Evolutionary conservation across 768 basidiomycete species (phyloP).

Genomic region (Tylopilus plumbeoviolaceoides): DNA sequence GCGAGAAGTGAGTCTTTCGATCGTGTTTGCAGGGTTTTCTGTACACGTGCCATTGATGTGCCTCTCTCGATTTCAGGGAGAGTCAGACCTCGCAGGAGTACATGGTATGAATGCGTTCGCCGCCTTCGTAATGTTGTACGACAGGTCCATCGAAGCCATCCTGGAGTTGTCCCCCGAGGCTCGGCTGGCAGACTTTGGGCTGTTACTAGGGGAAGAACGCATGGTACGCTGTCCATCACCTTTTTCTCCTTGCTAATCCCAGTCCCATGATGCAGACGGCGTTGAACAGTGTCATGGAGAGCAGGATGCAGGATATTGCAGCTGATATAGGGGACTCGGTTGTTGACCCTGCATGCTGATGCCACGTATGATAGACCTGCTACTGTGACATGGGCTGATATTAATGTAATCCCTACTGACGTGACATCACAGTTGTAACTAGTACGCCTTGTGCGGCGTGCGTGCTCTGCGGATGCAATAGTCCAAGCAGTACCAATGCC

Average conservation of each 20-base stretch:
- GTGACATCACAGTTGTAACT: slow-evolving; percentile 26
- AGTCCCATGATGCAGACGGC: slow-evolving; percentile 22
- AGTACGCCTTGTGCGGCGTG: slow-evolving; percentile 9
- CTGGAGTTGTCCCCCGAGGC: slow-evolving; percentile 47
- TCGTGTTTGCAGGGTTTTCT: slow-evolving; percentile 7
- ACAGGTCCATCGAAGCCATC: slow-evolving; percentile 51
- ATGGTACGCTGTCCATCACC: slow-evolving; percentile 42
- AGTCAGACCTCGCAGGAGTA: slow-evolving; percentile 50
- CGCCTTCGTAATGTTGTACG: slow-evolving; percentile 58
- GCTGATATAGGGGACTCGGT: slow-evolving; percentile 9
- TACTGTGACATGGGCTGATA: slow-evolving; percentile 16
- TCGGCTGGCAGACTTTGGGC: slow-evolving; percentile 43
- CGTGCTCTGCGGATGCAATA: slow-evolving; percentile 17
- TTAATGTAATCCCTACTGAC: slow-evolving; percentile 30
- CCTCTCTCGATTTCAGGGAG: slow-evolving; percentile 42
- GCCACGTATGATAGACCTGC: slow-evolving; percentile 3
- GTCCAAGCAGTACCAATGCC: slow-evolving; percentile 20
- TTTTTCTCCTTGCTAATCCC: slow-evolving; percentile 3
- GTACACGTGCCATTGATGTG: slow-evolving; percentile 14
- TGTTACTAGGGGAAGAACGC: slow-evolving; percentile 45
- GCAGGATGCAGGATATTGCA: slow-evolving; percentile 30
- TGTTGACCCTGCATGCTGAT: slow-evolving; percentile 14
- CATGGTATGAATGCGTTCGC: slow-evolving; percentile 70
- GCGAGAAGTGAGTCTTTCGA: slow-evolving; percentile 40
- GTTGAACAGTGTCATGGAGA: slow-evolving; percentile 37